Conservation (phyloP, 2,329 filamentous ascomycete species). For the Hymenoscyphus repandus region DNA sequence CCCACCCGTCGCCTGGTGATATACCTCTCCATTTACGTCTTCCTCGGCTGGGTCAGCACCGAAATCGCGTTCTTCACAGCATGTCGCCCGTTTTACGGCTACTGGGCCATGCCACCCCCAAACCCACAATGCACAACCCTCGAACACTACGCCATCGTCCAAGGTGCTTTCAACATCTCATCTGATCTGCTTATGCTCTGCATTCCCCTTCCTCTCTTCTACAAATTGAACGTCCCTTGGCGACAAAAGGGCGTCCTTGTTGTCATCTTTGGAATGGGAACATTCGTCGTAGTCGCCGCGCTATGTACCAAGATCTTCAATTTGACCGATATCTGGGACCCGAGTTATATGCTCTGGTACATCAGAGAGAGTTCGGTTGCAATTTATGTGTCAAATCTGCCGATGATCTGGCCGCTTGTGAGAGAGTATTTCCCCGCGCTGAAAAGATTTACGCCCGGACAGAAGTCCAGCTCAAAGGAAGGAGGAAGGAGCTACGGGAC, state of each 20-base stretch:
- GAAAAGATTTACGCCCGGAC: constrained; percentile 3
- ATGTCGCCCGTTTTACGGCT: constrained; percentile 48
- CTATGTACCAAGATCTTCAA: constrained; percentile 44
- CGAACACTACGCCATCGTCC: constrained; percentile 51
- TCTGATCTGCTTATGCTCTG: constrained; percentile 53
- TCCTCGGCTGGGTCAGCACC: constrained; percentile 43
- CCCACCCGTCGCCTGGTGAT: constrained; percentile 34
- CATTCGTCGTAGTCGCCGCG: constrained; percentile 43
- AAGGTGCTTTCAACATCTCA: constrained; percentile 52
- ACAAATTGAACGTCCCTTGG: constrained; percentile 42
- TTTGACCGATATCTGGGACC: constrained; percentile 30
- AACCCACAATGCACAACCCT: constrained; percentile 50
- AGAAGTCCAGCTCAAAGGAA: not conserved
- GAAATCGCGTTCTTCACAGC: constrained; percentile 44
- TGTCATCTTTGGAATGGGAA: constrained; percentile 40
- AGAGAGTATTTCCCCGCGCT: constrained; percentile 11
- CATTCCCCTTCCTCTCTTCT: constrained; percentile 49
- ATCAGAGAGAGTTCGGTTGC: constrained; percentile 46
- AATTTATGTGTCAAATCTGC: constrained; percentile 48
- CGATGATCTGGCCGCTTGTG: constrained; percentile 40
- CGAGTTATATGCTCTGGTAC: constrained; percentile 40
- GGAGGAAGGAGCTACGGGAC: not conserved
- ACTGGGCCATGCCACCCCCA: constrained; percentile 51
- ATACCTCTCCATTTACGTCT: constrained; percentile 40
- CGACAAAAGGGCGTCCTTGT: constrained; percentile 47